Evolutionary conservation across 306 rosid species (phyloP).

Genomic region (Myrica gale): DNA sequence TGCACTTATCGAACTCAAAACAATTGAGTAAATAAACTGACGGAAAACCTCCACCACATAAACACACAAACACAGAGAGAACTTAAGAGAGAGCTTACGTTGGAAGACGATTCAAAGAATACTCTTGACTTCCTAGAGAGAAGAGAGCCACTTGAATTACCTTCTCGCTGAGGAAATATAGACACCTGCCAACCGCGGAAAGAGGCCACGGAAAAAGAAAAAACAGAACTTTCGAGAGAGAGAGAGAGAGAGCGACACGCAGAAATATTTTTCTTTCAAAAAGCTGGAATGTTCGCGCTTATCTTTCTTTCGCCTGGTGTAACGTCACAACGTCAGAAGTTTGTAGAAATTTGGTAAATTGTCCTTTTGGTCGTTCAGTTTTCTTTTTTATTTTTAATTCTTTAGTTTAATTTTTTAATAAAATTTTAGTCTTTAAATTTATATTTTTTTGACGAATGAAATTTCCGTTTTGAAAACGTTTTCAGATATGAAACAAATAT

Average conservation of each 20-base stretch:
- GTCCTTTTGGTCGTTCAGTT: too few relatives aligned
- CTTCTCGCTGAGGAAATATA: not conserved
- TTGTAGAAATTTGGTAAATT: too few relatives aligned
- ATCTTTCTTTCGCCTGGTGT: not conserved
- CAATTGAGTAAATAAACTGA: not conserved
- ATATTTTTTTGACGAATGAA: too few relatives aligned
- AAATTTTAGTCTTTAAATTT: too few relatives aligned
- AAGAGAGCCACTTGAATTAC: not conserved
- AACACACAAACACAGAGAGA: not conserved
- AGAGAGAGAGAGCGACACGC: not conserved
- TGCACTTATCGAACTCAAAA: not conserved
- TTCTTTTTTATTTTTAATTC: too few relatives aligned
- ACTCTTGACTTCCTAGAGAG: too few relatives aligned
- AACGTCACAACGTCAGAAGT: too few relatives aligned
- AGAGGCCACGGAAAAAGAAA: not conserved
- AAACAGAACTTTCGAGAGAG: too few relatives aligned
- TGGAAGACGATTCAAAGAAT: not conserved
- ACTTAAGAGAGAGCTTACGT: not conserved
- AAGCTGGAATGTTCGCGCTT: conserved; percentile 25
- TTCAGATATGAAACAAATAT: too few relatives aligned
- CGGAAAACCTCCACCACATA: too few relatives aligned
- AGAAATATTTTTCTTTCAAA: not conserved
- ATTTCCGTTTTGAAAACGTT: too few relatives aligned
- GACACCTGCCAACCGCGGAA: not conserved
- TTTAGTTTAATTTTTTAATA: too few relatives aligned